Base-by-base conservation (phyloP, 345 rosid species). In the Boechera divaricarpa region DNA sequence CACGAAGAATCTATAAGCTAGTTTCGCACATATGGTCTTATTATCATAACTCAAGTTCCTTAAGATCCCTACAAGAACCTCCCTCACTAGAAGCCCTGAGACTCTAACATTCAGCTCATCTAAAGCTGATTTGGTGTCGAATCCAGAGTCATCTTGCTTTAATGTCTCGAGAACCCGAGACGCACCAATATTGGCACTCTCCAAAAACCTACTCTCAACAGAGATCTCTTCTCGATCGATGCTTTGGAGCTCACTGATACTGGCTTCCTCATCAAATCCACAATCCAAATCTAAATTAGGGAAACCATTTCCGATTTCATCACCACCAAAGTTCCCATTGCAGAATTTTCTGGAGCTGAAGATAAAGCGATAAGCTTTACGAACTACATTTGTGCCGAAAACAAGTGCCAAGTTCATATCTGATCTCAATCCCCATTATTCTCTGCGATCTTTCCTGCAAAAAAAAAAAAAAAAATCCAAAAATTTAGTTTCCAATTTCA, bases 11-110 rank as follows among this genome's bases (percentile, higher is more conserved):
- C 85, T 87, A 71, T 82, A 87, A 12, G 89, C 98, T 69, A 90
- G 55, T 69, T 83, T 86, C 6, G 91, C 97, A 71, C 85, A 86
- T 82, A 87, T 82, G 16, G 74, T 65, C 81, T 86, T 90, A 69
- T 85, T 86, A 33, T 78, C 84, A 70, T 57, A 32, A 63, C 75
- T 64, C 60, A 83, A 49, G 60, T 63, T 87, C 67, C 84, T 87
- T 84, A 91, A 82, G 80, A 91, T 81, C 67, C 90, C 87, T 56
- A 73, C 72, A 65, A 94, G 92, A 72, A 94, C 98, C 73, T 89
- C 86, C 73, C 97, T 84, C 53, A 89, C 97, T 16, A 94, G 89
- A 74, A 87, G 83, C 28, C 90, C 88, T 4, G 97, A 92, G 32
- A 94, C 86, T 81, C 87, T 86, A 39, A 94, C 33, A 63, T 73